phyloP scores from a whole-genome alignment of 169 alveolate genomes.

The Cryptosporidium ryanae region DNA sequence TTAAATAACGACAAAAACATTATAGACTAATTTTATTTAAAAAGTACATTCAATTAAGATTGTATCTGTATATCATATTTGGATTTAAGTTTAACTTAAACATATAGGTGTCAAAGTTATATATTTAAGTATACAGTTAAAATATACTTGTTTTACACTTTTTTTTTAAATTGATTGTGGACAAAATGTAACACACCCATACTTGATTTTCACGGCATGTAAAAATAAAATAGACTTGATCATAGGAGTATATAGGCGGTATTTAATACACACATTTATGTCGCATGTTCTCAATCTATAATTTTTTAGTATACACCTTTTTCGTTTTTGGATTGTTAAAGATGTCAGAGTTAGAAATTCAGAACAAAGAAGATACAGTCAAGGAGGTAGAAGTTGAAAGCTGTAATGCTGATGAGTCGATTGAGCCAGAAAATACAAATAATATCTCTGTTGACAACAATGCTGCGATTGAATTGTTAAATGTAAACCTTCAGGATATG shows the following conservation, averaged over 20 bases:
- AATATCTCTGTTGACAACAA: constrained; percentile 73
- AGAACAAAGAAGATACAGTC: not conserved
- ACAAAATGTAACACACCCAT: too few relatives aligned
- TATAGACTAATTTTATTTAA: too few relatives aligned
- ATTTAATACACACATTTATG: constrained; percentile 53
- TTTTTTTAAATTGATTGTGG: too few relatives aligned
- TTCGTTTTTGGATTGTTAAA: not conserved
- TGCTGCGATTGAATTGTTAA: constrained; percentile 68
- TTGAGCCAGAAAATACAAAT: constrained; percentile 5
- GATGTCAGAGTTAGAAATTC: constrained; percentile 42
- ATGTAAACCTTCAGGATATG: constrained; percentile 74
- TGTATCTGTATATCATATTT: too few relatives aligned
- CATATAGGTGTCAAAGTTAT: too few relatives aligned
- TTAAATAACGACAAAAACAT: too few relatives aligned
- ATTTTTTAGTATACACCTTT: not conserved
- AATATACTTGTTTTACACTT: too few relatives aligned
- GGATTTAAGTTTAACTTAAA: too few relatives aligned
- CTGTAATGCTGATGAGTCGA: not conserved
- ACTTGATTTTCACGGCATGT: too few relatives aligned
- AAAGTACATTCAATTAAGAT: too few relatives aligned
- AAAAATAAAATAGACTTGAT: constrained; percentile 31
- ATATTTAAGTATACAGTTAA: too few relatives aligned
- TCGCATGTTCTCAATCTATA: constrained; percentile 61
- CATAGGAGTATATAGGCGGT: constrained; percentile 23
- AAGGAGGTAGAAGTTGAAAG: not conserved